Evolutionary conservation across 2,329 filamentous ascomycete species (phyloP).

Genomic region (Kalmusia sp.): DNA sequence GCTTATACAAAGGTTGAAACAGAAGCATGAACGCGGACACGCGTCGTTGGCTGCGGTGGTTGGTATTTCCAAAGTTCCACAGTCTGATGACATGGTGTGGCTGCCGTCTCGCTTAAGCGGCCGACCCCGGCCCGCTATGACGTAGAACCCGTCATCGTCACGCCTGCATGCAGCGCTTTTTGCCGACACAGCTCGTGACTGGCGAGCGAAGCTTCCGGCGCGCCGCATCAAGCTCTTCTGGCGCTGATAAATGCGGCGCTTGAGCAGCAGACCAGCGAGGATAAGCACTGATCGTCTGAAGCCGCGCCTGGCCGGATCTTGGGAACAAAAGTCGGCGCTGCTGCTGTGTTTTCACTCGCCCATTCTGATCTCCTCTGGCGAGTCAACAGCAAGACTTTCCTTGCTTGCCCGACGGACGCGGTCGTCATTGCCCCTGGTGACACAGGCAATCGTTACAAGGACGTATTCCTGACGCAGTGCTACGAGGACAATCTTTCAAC

Average conservation of each 20-base stretch:
- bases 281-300: slow-evolving; percentile 3
- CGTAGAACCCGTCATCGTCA: background rate
- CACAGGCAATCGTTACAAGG: background rate
- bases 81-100: slow-evolving; percentile 1
- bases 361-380: background rate
- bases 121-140: slow-evolving; percentile 1
- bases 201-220: background rate
- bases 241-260: slow-evolving; percentile 11
- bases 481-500: background rate
- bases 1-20: no score
- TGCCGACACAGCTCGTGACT: background rate
- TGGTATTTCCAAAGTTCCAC: background rate
- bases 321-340: background rate
- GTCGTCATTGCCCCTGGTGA: background rate
- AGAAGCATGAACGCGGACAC: no score
- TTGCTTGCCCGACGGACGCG: background rate
- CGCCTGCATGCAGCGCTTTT: slow-evolving; percentile 8
- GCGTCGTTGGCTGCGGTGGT: background rate
- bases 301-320: background rate
- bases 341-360: background rate
- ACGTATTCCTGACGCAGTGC: background rate
- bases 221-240: background rate
- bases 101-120: background rate
- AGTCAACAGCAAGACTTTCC: no score
- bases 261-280: background rate